Evolutionary conservation across 805 yeast species (phyloP).

Genomic region (Candida hungchunana): DNA sequence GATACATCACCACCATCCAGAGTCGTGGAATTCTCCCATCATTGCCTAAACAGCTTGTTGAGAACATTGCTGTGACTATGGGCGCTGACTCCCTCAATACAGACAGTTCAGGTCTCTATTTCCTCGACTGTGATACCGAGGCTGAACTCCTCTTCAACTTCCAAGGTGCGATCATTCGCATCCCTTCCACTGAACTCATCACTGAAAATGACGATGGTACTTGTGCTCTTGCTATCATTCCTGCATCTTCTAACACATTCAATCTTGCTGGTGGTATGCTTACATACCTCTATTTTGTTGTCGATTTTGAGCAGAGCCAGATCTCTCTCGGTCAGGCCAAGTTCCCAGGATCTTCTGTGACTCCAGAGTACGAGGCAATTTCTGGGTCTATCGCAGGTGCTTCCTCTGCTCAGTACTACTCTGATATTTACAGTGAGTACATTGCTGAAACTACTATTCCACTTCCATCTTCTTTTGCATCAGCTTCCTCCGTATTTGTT

Average conservation of each 20-base stretch:
- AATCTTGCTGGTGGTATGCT: slow-evolving; percentile 15
- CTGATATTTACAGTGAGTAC: slow-evolving; percentile 1
- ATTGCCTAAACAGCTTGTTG: slow-evolving; percentile 10
- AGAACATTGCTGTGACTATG: slow-evolving; percentile 5
- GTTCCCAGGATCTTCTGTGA: slow-evolving; percentile 14
- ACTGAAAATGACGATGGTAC: slow-evolving; percentile 12
- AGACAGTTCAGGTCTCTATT: slow-evolving; percentile 8
- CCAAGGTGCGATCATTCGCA: slow-evolving; percentile 12
- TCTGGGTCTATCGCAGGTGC: slow-evolving; percentile 8
- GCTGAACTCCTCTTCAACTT: slow-evolving; percentile 10
- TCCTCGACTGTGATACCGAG: slow-evolving; percentile 8
- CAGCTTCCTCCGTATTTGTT: slow-evolving; percentile 1
- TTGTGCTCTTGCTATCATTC: slow-evolving; percentile 13
- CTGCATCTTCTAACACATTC: slow-evolving; percentile 6
- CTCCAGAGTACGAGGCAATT: slow-evolving; percentile 3
- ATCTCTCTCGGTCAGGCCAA: slow-evolving; percentile 13
- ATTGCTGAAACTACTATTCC: slow-evolving; percentile 4
- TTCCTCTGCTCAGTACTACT: slow-evolving; percentile 7
- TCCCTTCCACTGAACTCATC: slow-evolving; percentile 8
- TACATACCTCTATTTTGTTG: slow-evolving; percentile 12
- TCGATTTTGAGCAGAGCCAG: slow-evolving; percentile 8
- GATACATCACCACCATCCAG: slow-evolving; percentile 9
- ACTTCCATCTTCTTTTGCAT: neutral
- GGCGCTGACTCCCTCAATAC: slow-evolving; percentile 6
- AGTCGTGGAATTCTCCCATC: slow-evolving; percentile 7